Evolutionary conservation across 345 rosid species (phyloP).

Genomic region (Cochlearia excelsa): DNA sequence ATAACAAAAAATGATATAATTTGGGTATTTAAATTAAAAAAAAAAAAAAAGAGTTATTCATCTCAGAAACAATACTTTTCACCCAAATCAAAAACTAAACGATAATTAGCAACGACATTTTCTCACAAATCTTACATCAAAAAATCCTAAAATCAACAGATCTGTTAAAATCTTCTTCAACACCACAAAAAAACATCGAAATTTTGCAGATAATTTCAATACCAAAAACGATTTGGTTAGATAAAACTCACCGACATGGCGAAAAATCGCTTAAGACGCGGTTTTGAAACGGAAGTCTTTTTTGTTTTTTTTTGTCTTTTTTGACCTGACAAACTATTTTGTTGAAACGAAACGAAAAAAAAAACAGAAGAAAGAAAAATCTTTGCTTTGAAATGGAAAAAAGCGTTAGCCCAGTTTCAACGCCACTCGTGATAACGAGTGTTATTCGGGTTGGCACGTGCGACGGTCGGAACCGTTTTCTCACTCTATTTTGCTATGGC

Average conservation of each 20-base stretch:
- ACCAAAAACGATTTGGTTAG: neutral
- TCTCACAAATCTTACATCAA: slow-evolving; percentile 4
- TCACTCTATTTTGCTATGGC: too few species aligned
- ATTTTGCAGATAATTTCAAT: neutral
- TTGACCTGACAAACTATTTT: slow-evolving; percentile 1
- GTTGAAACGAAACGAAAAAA: slow-evolving; percentile 20
- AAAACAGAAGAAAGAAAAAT: neutral
- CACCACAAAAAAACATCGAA: slow-evolving; percentile 8
- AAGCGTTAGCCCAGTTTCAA: too few species aligned
- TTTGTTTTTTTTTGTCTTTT: neutral
- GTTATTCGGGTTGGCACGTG: too few species aligned
- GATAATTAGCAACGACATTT: neutral
- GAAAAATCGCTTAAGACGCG: slow-evolving; percentile 12
- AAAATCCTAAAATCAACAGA: slow-evolving; percentile 22
- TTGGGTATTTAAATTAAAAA: neutral
- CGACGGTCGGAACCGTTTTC: too few species aligned
- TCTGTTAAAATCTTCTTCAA: slow-evolving; percentile 19
- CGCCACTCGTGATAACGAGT: too few species aligned
- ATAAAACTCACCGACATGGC: slow-evolving; percentile 32
- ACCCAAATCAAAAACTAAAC: neutral
- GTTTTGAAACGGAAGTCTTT: slow-evolving; percentile 5
- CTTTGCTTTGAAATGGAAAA: neutral
- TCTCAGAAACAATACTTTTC: slow-evolving; percentile 9
- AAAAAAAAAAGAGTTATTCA: neutral
- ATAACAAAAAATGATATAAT: neutral